Evolutionary conservation across 2,329 filamentous ascomycete species (phyloP).

Genomic region (Ascochyta viciae-villosae): DNA sequence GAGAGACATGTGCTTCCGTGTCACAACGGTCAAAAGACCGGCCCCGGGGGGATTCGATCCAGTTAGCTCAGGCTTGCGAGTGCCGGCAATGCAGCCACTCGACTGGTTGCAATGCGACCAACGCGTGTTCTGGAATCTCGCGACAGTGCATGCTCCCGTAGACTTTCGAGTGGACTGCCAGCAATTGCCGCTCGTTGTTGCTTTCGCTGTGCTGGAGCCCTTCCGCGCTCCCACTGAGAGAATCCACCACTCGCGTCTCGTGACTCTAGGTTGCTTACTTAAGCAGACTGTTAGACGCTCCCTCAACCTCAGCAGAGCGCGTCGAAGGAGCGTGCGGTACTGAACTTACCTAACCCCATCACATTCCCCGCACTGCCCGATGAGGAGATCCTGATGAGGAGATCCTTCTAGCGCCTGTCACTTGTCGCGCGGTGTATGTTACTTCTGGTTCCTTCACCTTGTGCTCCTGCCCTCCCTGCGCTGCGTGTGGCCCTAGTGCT

Average conservation of each 20-base stretch:
- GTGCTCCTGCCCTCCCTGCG: constrained; percentile 21
- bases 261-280: constrained; percentile 1
- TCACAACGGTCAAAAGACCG: constrained; percentile 43
- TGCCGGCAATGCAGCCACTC: constrained; percentile 48
- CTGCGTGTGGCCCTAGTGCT: constrained; percentile 26
- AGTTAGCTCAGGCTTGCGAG: constrained; percentile 47
- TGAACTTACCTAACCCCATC: constrained; percentile 38
- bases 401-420: constrained; percentile 32
- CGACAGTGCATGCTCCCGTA: constrained; percentile 13
- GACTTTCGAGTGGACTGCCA: constrained; percentile 1
- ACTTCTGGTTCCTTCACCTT: constrained; percentile 14
- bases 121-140: constrained; percentile 27
- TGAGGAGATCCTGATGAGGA: constrained; percentile 40
- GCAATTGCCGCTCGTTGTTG: constrained; percentile 5
- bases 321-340: constrained; percentile 44
- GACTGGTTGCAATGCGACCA: constrained; percentile 39
- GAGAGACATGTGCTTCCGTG: constrained; percentile 44
- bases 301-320: constrained; percentile 38
- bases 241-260: constrained; percentile 21
- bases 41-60: constrained; percentile 37
- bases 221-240: constrained; percentile 13
- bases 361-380: constrained; percentile 37
- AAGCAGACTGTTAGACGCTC: background rate
- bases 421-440: constrained; percentile 35
- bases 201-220: constrained; percentile 4